These are phyloP conservation scores for Debaryomycetaceae sp. DNA, from an alignment of 1,139 yeast genomes.

Conservation along the genomic window DNA sequence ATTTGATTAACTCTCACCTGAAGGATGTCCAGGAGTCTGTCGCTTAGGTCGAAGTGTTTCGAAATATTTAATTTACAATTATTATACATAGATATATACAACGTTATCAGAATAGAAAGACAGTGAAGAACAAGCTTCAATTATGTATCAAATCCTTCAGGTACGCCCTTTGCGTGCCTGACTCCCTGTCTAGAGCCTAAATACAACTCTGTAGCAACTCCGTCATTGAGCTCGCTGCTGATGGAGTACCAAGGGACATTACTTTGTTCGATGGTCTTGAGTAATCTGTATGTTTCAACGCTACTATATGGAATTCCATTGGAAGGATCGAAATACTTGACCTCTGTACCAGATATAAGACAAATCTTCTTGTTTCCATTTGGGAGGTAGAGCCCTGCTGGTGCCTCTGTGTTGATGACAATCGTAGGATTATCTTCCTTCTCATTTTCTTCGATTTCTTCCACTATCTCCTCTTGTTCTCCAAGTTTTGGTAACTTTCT, in stretches of 20 bases:
- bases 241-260: slow-evolving; percentile 65
- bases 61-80: not conserved
- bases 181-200: slow-evolving; percentile 52
- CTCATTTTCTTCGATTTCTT: slow-evolving; percentile 36
- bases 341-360: slow-evolving; percentile 74
- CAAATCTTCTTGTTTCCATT: slow-evolving; percentile 70
- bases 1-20: slow-evolving; percentile 58
- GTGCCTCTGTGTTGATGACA: slow-evolving; percentile 61
- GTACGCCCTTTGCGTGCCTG: slow-evolving; percentile 82
- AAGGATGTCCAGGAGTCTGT: slow-evolving; percentile 44
- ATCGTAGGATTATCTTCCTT: slow-evolving; percentile 45
- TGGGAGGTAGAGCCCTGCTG: slow-evolving; percentile 71
- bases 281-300: slow-evolving; percentile 71
- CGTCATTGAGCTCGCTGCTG: slow-evolving; percentile 36
- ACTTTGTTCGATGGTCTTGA: slow-evolving; percentile 67
- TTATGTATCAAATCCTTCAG: slow-evolving; percentile 62
- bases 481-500: slow-evolving; percentile 64
- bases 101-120: not conserved
- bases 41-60: slow-evolving; percentile 27
- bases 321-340: slow-evolving; percentile 82
- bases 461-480: slow-evolving; percentile 49
- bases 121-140: slow-evolving; percentile 11
- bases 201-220: slow-evolving; percentile 62
- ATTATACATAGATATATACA: slow-evolving; percentile 4
- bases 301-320: slow-evolving; percentile 83